Percentiles rank a stretch among this genome's conserved stretches.
phyloP scores from a whole-genome alignment of 1,139 yeast species.

The Sugiyamaella neomexicana region DNA sequence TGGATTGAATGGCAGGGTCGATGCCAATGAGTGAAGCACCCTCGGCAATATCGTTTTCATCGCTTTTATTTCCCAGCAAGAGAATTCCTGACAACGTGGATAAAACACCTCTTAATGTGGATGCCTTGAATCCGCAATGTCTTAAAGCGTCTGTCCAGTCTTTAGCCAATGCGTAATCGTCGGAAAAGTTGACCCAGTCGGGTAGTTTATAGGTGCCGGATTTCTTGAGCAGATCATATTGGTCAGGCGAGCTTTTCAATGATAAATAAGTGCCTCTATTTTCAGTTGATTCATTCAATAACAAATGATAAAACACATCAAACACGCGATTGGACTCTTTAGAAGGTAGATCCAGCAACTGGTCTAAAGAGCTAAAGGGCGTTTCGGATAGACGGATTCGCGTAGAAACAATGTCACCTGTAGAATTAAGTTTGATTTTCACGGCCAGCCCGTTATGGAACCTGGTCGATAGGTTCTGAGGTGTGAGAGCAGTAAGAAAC shows the following conservation, averaged over 20 bases:
- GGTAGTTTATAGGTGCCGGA: slow-evolving; percentile 41
- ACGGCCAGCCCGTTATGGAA: slow-evolving; percentile 43
- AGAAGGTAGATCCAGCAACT: slow-evolving; percentile 37
- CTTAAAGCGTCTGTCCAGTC: slow-evolving; percentile 45
- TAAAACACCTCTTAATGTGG: slow-evolving; percentile 38
- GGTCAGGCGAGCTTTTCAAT: slow-evolving; percentile 37
- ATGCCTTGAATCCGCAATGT: slow-evolving; percentile 41
- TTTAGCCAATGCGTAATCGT: slow-evolving; percentile 43
- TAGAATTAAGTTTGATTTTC: slow-evolving; percentile 36
- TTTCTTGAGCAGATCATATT: slow-evolving; percentile 38
- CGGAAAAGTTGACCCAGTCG: slow-evolving; percentile 41
- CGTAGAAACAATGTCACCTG: slow-evolving; percentile 40
- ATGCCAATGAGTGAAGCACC: slow-evolving; percentile 45
- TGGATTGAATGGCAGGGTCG: slow-evolving; percentile 35
- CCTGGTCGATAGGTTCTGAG: slow-evolving; percentile 40
- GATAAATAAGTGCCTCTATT: slow-evolving; percentile 38
- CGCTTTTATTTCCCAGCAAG: slow-evolving; percentile 39
- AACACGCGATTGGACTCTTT: slow-evolving; percentile 37
- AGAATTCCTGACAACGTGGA: slow-evolving; percentile 43
- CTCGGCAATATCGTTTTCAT: slow-evolving; percentile 40
- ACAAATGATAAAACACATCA: slow-evolving; percentile 44
- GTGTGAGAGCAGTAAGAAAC: slow-evolving; percentile 43
- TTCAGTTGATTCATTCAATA: slow-evolving; percentile 39
- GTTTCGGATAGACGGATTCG: slow-evolving; percentile 38
- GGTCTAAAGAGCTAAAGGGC: slow-evolving; percentile 38